Evolutionary conservation across 371 early-diverging fungal species (phyloP).

Genomic region (Saksenaea vasiformis): DNA sequence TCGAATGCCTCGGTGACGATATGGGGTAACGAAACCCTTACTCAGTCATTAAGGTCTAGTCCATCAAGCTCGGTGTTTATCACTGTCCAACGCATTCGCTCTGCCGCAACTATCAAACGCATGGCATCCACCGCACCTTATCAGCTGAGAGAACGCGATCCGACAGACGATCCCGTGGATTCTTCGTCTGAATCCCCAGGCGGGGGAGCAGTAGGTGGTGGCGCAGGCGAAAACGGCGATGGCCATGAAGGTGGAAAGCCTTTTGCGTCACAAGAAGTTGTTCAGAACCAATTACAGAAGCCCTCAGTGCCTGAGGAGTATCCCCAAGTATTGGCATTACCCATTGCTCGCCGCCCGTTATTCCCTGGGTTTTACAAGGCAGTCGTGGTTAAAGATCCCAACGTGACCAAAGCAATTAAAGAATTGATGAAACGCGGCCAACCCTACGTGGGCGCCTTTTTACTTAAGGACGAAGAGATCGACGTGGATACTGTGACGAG

Average conservation of each 20-base stretch:
- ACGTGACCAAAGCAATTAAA: conserved; percentile 89
- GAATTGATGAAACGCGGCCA: conserved; percentile 87
- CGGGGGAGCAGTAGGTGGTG: conserved; percentile 20
- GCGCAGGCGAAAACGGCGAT: conserved; percentile 28
- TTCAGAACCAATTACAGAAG: conserved; percentile 67
- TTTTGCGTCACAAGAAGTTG: conserved; percentile 33
- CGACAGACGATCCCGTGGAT: conserved; percentile 31
- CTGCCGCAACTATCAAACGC: conserved; percentile 27
- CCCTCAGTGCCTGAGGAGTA: conserved; percentile 85
- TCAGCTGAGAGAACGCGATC: conserved; percentile 38
- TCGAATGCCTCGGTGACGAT: conserved; percentile 35
- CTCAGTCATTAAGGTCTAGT: conserved; percentile 25
- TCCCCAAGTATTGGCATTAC: conserved; percentile 91
- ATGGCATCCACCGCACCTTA: conserved; percentile 17
- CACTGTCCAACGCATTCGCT: conserved; percentile 38
- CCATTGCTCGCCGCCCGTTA: conserved; percentile 90
- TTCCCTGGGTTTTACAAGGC: conserved; percentile 98
- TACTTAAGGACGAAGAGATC: conserved; percentile 85
- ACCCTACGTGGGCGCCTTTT: conserved; percentile 94
- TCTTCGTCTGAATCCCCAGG: conserved; percentile 19
- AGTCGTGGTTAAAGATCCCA: conserved; percentile 91
- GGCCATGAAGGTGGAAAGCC: conserved; percentile 18
- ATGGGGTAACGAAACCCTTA: conserved; percentile 39
- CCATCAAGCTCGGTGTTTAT: conserved; percentile 29
- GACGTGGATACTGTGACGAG: conserved; percentile 82